Evolutionary conservation across 441 rosid species (phyloP), one percentile per base, ranked within the genome.

Genomic region (Eutrema salsugineum): DNA sequence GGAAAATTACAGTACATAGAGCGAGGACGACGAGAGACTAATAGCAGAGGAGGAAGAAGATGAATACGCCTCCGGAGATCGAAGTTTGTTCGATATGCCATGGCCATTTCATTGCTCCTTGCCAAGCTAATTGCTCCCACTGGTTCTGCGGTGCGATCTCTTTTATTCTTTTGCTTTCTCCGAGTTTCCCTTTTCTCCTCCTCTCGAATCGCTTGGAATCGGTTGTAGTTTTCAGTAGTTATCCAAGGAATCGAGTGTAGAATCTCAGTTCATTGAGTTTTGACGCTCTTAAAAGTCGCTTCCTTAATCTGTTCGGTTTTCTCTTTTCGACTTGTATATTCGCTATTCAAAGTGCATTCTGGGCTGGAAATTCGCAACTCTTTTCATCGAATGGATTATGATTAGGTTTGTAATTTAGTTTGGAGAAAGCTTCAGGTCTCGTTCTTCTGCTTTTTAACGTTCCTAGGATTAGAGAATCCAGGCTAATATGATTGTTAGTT

Each of bases 121-220:
- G 90, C 63, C 97, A 93, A 76, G 91, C 93, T 55, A 93, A 89
- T 78, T 93, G 98, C 85, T 91, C 96, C 70, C 98, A 91, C 73
- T 93, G 98, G 97, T 91, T 93, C 67, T 93, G 97, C 80, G 93
- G 98, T 93, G 1, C 70, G 55, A 62, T 62, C 63, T 53, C 56
- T 35, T 66, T 66, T 55, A 11, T 24, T 4, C 5, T 39, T 39
- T 40, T 54, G 40, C 16, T 30, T 8, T 15, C 12, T 43, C 17
- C 42, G 39, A 15, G 11, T 42, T 32, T 17, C 11, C 16, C 7
- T 27, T 14, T 57, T 6, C 53, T 67, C 33, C 53, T 67, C 40
- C 32, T 60, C 51, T 40, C 42, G 11, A 49, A 49, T 58, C 39
- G 12, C 16, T 42, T 44, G 12, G 16, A 68, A 35, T 48, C 59